These are phyloP conservation scores for Macrophomina tecta DNA, from an alignment of 2,329 filamentous ascomycete genomes.

Conservation along the genomic window DNA sequence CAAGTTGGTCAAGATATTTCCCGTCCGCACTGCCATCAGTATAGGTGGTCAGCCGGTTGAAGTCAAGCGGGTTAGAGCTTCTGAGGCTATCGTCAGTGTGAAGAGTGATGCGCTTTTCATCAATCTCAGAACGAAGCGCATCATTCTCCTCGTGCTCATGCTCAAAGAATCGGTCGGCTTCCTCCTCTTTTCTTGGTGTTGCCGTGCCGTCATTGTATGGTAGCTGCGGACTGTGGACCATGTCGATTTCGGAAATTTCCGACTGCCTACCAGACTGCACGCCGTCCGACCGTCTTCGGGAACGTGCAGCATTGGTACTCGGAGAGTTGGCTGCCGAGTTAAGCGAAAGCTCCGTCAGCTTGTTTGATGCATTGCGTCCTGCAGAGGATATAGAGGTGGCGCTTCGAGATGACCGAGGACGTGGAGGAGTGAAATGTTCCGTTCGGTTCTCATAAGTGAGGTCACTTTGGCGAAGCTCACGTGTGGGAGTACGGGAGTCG, in stretches of 20 bases:
- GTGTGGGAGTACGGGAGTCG: conserved; percentile 54
- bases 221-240: conserved; percentile 10
- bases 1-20: conserved; percentile 61
- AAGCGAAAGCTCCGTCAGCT: conserved; percentile 64
- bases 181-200: conserved; percentile 39
- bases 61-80: conserved; percentile 52
- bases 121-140: conserved; percentile 55
- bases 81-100: conserved; percentile 61
- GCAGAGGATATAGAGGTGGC: conserved; percentile 64
- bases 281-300: conserved; percentile 59
- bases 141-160: conserved; percentile 66
- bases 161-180: conserved; percentile 57
- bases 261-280: conserved; percentile 55
- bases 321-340: conserved; percentile 64
- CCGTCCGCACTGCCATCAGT: conserved; percentile 63
- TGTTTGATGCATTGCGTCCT: conserved; percentile 61
- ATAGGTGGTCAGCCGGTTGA: conserved; percentile 55
- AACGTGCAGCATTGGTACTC: conserved; percentile 62
- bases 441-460: neutral
- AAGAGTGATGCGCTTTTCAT: conserved; percentile 48
- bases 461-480: conserved; percentile 50
- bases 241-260: conserved; percentile 5
- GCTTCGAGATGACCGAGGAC: conserved; percentile 53
- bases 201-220: conserved; percentile 10
- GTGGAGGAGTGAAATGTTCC: conserved; percentile 43